Conservation (phyloP, 257 asterid species). For the Solanum tarapatanum region DNA sequence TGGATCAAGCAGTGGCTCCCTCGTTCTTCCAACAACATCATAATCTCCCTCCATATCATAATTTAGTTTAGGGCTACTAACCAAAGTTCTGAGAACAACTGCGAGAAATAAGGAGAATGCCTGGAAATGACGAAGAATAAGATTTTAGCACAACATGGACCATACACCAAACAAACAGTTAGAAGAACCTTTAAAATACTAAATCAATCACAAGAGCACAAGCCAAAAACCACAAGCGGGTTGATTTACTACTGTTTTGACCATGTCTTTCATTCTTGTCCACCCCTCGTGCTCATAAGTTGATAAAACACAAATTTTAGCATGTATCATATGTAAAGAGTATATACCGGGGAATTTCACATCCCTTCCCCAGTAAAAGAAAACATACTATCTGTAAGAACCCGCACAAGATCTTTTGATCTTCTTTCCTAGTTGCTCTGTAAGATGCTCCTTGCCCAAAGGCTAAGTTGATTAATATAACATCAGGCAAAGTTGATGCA, state of each 20-base stretch:
- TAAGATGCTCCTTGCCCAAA: not conserved
- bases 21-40: constrained; percentile 25
- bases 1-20: constrained; percentile 56
- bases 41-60: constrained; percentile 44
- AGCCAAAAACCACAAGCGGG: not conserved
- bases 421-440: not conserved
- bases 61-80: constrained; percentile 33
- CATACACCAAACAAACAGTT: not conserved
- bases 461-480: not conserved
- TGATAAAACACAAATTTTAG: not conserved
- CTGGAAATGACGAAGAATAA: constrained; percentile 28
- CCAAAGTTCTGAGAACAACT: constrained; percentile 53
- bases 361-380: not conserved
- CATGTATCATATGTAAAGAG: not conserved
- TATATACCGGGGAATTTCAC: not conserved
- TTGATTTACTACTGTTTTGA: not conserved
- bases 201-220: not conserved
- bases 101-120: constrained; percentile 50
- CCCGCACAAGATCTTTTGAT: not conserved
- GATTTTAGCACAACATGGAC: not conserved
- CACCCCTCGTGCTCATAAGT: not conserved
- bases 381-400: not conserved
- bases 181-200: not conserved
- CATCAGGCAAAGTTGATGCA: not conserved
- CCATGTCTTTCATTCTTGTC: not conserved